Conservation (phyloP, 1,284 basidiomycete species). For the Ceratobasidium sp. region DNA sequence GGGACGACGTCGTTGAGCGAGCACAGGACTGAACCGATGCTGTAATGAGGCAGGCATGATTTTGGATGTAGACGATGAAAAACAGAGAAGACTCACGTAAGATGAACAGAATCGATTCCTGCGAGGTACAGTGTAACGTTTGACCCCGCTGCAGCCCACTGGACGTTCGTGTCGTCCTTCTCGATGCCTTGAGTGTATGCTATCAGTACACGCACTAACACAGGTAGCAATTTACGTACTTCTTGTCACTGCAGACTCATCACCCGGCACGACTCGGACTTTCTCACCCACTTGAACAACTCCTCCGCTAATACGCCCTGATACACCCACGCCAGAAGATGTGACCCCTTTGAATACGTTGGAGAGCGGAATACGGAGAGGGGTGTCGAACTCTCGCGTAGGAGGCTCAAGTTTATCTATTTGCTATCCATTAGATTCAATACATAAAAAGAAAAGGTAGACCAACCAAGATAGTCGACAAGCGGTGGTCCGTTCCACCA, state of each 20-base stretch:
- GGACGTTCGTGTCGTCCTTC: constrained; percentile 79
- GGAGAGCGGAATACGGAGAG: constrained; percentile 89
- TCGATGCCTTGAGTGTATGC: constrained; percentile 77
- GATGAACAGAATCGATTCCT: constrained; percentile 86
- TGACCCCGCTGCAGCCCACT: constrained; percentile 92
- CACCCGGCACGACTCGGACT: constrained; percentile 89
- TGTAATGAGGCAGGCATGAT: constrained; percentile 50
- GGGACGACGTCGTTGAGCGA: constrained; percentile 77
- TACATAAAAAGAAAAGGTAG: neutral
- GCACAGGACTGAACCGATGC: constrained; percentile 91
- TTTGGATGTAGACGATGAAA: neutral
- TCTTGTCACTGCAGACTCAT: constrained; percentile 87
- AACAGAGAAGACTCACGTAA: constrained; percentile 59
- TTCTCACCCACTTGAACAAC: constrained; percentile 93
- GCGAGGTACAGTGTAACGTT: constrained; percentile 90
- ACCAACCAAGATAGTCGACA: constrained; percentile 63
- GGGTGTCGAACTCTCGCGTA: constrained; percentile 77
- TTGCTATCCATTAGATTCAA: neutral
- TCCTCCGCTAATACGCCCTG: constrained; percentile 89
- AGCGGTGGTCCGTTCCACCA: constrained; percentile 94
- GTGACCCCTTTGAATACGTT: constrained; percentile 93
- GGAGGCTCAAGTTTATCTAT: constrained; percentile 87
- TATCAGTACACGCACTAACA: constrained; percentile 6
- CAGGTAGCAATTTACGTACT: constrained; percentile 62
- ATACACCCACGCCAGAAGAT: constrained; percentile 78